phyloP scores from a whole-genome alignment of 176 grass and related monocot species.

The Tillandsia leiboldiana region DNA sequence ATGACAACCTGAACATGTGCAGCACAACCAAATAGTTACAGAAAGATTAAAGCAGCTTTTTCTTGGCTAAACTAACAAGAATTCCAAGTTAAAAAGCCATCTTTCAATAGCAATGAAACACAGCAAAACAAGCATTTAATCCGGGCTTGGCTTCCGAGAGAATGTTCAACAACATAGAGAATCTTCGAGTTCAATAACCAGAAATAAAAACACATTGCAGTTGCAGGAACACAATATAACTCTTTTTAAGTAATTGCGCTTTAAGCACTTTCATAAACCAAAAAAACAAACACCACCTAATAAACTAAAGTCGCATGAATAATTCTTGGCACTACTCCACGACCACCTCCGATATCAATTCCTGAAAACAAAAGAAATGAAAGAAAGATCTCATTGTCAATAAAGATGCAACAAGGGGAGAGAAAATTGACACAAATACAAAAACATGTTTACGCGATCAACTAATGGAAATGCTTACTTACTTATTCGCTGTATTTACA shows the following conservation, averaged over 20 bases:
- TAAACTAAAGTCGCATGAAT: not conserved
- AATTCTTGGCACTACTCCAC: not conserved
- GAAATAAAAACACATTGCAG: not conserved
- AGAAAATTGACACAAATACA: not conserved
- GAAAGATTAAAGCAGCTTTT: no score
- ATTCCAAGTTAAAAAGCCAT: not conserved
- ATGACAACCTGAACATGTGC: no score
- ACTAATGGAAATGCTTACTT: not conserved
- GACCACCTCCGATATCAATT: not conserved
- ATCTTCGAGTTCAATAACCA: not conserved
- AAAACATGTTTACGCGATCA: not conserved
- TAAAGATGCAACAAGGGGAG: not conserved
- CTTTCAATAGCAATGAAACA: not conserved
- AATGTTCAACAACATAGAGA: not conserved
- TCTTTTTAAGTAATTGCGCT: not conserved
- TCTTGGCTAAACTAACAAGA: not conserved
- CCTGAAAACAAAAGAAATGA: not conserved
- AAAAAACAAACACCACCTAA: not conserved
- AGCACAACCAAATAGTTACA: no score
- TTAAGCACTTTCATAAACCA: not conserved
- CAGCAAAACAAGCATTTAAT: not conserved
- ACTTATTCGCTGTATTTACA: slow-evolving; percentile 2
- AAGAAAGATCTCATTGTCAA: not conserved
- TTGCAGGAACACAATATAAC: not conserved
- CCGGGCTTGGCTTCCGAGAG: not conserved